phyloP scores from a whole-genome alignment of 768 basidiomycete genomes.

The Suillus brevipes region DNA sequence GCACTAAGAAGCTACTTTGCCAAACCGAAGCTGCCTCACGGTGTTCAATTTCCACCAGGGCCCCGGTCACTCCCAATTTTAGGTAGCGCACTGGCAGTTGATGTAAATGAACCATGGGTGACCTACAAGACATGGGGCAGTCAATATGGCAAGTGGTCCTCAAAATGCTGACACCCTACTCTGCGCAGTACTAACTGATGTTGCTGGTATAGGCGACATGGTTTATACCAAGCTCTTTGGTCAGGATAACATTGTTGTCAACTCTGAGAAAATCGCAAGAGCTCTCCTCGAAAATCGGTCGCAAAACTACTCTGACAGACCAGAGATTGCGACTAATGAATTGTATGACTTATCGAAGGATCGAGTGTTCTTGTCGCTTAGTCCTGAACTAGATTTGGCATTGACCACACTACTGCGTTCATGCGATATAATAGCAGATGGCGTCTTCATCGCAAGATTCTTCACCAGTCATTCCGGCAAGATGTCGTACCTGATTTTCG shows the following conservation, averaged over 20 bases:
- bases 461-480: conserved; percentile 14
- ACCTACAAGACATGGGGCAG: conserved; percentile 43
- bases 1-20: not conserved
- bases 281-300: conserved; percentile 15
- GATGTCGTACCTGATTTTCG: conserved; percentile 4
- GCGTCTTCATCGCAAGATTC: conserved; percentile 18
- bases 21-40: not conserved
- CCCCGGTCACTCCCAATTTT: conserved; percentile 46
- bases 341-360: not conserved
- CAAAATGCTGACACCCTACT: not conserved
- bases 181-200: not conserved
- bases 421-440: conserved; percentile 19
- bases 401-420: conserved; percentile 10
- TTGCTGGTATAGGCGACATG: conserved; percentile 5
- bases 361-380: not conserved
- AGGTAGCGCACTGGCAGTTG: conserved; percentile 50
- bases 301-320: conserved; percentile 15
- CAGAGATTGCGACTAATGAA: conserved; percentile 6
- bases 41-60: conserved; percentile 40
- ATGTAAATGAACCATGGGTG: conserved; percentile 38
- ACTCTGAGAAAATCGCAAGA: conserved; percentile 15
- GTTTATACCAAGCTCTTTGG: conserved; percentile 10
- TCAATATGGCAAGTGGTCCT: conserved; percentile 36
- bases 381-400: conserved; percentile 10
- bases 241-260: conserved; percentile 15